phyloP scores from a whole-genome alignment of 441 rosid species.

The Euphorbia schlechtendalii region DNA sequence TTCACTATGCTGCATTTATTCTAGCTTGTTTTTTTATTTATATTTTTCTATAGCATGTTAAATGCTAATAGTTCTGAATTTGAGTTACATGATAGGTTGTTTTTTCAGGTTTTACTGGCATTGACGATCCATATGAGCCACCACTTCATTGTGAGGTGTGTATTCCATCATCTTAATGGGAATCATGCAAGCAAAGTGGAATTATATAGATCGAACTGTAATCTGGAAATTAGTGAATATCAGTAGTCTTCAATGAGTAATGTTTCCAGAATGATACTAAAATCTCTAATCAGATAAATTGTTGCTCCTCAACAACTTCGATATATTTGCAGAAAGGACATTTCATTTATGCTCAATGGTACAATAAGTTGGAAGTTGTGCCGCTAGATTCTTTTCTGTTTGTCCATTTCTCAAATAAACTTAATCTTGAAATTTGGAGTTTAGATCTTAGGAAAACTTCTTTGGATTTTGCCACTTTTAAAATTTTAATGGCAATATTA shows the following conservation, averaged over 20 bases:
- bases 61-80: neutral
- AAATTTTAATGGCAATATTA: neutral
- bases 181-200: neutral
- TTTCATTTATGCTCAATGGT: too few relatives aligned
- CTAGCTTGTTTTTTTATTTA: neutral
- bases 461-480: neutral
- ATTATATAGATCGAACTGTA: neutral
- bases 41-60: neutral
- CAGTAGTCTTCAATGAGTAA: neutral
- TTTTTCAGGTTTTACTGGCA: constrained; percentile 77
- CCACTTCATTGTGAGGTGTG: constrained; percentile 74
- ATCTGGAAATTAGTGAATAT: neutral
- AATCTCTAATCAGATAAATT: neutral
- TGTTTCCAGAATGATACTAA: neutral
- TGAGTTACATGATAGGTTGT: neutral
- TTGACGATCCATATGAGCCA: constrained; percentile 83
- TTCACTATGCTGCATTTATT: neutral
- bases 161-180: constrained; percentile 4
- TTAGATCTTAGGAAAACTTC: neutral
- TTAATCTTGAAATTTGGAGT: too few relatives aligned
- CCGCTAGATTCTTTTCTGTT: too few relatives aligned
- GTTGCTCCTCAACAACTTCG: too few relatives aligned
- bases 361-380: too few relatives aligned
- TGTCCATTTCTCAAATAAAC: too few relatives aligned
- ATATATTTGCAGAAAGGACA: too few relatives aligned